Evolutionary conservation across 805 yeast species (phyloP), one percentile per base, ranked within the genome.

Genomic region (Ogataea paradorogensis): DNA sequence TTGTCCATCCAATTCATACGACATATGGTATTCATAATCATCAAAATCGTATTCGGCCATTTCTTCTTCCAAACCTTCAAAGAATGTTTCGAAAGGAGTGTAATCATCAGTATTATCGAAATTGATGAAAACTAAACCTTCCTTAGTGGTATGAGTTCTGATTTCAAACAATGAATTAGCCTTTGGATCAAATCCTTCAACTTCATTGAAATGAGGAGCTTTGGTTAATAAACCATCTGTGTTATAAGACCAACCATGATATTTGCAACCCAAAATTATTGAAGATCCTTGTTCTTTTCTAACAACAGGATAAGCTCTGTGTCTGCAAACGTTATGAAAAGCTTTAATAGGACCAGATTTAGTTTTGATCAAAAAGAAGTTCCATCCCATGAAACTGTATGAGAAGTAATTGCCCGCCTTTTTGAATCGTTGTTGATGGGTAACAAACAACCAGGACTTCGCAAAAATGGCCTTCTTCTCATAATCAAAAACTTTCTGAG

Each of bases 231-330:
- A 57, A 4, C 84, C 84, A 47, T 76, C 79, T n/a, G 79, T 65
- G 53, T 76, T 75, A 62, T 78, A 78, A 18, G 80, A 71, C 84
- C 83, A 78, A 16, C 83, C 83, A 50, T 78, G 83, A 56, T 78
- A 78, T 50, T 74, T 71, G 59, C 84, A 78, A 29, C 82, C 82
- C 24, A 78, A 60, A 28, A 78, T 68, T 13, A 66, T 67, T 2
- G 82, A 70, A n/a, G 80, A 74, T 20, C 84, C 84, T 47, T 71
- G 62, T 25, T 76, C 76, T 53, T 78, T 78, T 56, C 74, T 68
- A 20, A 78, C 73, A 29, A 78, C 79, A 1, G 84, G 84, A 50
- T 70, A 78, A 6, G 82, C 83, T 55, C 83, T 66, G 61, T 78
- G 84, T 51, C 83, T 78, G 52, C 84, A 78, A 26, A 78, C 75